Evolutionary conservation across 768 basidiomycete genomes (phyloP), one percentile per base, ranked within the genome.

Genomic region (Coprinopsis cinerea): DNA sequence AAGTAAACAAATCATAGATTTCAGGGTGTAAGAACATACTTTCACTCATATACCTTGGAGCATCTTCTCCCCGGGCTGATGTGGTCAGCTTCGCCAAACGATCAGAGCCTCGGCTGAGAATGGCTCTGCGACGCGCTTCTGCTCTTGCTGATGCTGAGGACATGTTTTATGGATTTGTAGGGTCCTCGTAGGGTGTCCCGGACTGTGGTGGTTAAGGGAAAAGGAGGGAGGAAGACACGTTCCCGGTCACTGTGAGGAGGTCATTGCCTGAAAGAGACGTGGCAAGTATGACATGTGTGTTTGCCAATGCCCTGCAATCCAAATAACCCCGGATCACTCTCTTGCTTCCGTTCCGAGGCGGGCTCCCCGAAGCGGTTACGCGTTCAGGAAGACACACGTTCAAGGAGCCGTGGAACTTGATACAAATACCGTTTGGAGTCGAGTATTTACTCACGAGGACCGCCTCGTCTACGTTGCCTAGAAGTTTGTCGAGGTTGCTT

Each of bases 31-130:
- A 27, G 32, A 24, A 63, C 63, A 47, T 54, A 81, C 82, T 77
- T 48, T 77, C 69, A 56, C 74, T 75, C 46, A 75, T 62, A 58
- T 76, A 82, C 10, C 71, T 71, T 3, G 79, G 69, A 7, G 74
- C 79, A 49, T 88, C 85, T 44, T 86, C 85, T 18, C 88, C 77
- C 28, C 85, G 77, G 11, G 77, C 75, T 2, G 83, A 83, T 2
- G 83, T 84, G 3, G 89, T 88, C 37, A 92, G 76, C 59, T 82
- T 89, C 25, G 85, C 82, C 36, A 92, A 79, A 47, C 88, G 78
- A 71, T 89, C 86, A 24, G 71, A 72, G 13, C 85, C 82, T 47
- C 86, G 74, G 54, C 73, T 73, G 18, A 90, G 77, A 51, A 92
- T 90, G 28, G 88, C 88, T 66, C 78, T 84, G 59, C 81, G 70